phyloP scores from a whole-genome alignment of 2,329 filamentous ascomycete species.

The Achaetomium macrosporum region DNA sequence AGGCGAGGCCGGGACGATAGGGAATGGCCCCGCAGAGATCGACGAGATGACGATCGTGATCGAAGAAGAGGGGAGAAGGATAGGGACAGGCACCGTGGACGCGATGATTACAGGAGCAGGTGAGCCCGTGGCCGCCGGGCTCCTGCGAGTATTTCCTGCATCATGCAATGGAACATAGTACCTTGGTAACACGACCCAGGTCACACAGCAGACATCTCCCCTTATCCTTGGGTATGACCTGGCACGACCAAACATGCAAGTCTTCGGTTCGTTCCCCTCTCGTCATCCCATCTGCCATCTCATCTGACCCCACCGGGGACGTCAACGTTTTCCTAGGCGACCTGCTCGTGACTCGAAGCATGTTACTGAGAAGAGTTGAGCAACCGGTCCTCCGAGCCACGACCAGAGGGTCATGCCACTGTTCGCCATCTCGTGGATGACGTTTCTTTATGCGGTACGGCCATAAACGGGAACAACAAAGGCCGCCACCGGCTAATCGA shows the following conservation, averaged over 20 bases:
- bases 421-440: too few species aligned
- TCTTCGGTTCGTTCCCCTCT: constrained; percentile 4
- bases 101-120: constrained; percentile 21
- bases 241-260: background rate
- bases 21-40: constrained; percentile 28
- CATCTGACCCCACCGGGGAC: background rate
- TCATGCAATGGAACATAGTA: background rate
- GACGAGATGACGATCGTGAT: constrained; percentile 32
- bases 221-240: background rate
- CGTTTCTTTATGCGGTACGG: too few species aligned
- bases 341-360: background rate
- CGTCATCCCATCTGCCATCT: background rate
- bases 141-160: background rate
- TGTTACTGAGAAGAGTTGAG: background rate
- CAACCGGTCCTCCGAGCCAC: background rate
- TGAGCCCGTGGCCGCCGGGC: background rate
- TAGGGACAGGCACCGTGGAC: constrained; percentile 29
- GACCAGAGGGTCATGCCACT: too few species aligned
- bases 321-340: background rate
- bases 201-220: background rate
- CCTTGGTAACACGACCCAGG: background rate
- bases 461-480: too few species aligned
- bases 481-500: background rate
- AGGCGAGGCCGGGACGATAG: constrained; percentile 20
- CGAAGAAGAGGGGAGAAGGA: constrained; percentile 23